Base-by-base conservation (phyloP, 1,139 yeast genomes). In the Zygosaccharomyces pseudobailii region DNA sequence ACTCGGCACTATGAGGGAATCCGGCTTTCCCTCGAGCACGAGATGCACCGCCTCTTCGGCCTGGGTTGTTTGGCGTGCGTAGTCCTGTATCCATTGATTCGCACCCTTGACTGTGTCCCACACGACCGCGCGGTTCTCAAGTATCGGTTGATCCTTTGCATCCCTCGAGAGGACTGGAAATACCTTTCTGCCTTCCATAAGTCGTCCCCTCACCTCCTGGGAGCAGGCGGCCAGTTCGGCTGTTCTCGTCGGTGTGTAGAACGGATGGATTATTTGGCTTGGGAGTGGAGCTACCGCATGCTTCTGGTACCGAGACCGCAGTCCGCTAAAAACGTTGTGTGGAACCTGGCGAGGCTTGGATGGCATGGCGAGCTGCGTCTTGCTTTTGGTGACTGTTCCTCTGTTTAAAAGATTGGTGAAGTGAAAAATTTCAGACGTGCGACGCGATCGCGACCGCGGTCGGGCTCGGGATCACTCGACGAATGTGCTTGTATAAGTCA, bases 191-290 rank as follows among this genome's bases (percentile, higher is more conserved):
- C 58, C 59, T 35, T 51, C 53, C 13, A 55, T 44, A 22, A 60
- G 40, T 6, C 50, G 27, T 3, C 60, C 55, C 13, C 49, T 45
- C 8, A 32, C 36, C 36, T 57, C 59, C 9, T 47, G 48, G 20
- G 52, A 49, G 45, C 61, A 58, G 19, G 57, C 38, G 8, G 44
- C 34, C 24, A 60, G 53, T 33, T 55, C 56, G 35, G 60, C 64
- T 8, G 52, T 42, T 6, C 41, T 22, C 28, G 52, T 51, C 13
- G 61, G 59, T 13, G 43, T 46, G 40, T 59, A 61, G 42, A 59
- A 60, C 7, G 63, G 61, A 36, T 59, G 64, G 8, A 52, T 44
- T 7, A 54, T 43, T 35, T 57, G 53, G n/a, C 45, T 46, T 5
- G 54, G 51, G 13, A 34, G 25, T 21, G 59, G 61, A 33, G 52